Evolutionary conservation across 2,329 filamentous ascomycete species (phyloP), one percentile per base, ranked within the genome.

Genomic region (Aspergillus sp.): DNA sequence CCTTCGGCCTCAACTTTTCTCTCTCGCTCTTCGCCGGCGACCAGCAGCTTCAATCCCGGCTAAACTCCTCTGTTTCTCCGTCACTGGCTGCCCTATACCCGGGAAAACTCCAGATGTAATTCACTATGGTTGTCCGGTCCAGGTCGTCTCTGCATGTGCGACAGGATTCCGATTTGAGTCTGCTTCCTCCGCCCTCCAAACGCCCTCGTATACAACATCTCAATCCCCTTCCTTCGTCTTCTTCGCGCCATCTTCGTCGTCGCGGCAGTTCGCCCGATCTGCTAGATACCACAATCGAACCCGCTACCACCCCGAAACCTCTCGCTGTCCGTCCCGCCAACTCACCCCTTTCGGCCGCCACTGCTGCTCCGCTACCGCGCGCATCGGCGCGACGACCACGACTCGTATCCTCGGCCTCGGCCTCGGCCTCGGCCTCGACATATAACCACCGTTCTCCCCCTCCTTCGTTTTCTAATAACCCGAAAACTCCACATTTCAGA

Each of bases 191-290:
- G 37, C 59, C 61, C 30, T 48, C 58, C 43, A 64, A 65, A 49
- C 58, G 58, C 41, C 54, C 56, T 53, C 55, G 61, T 43, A 53
- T 59, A 9, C 54, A 57, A 33, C 52, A 48, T 45, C 25, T 35
- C 20, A 41, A 33, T 20, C 33, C 23, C n/a, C 33, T 17, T 46
- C 35, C 15, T 46, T 25, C 35, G 33, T 17, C 51, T 12, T 38
- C 46, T 6, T 38, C 46, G 33, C 52, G 49, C 45, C 54, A 48
- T 45, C 22, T 23, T 19, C 23, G 49, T 43, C 59, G 60, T 46
- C 61, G 61, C 50, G 58, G 54, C 46, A 67, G 64, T 49, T 66
- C 62, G 10, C 63, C 63, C 13, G 65, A 65, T 47, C 60, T 62
- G 12, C 56, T 66, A 12, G 61, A 67, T 43, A 60, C 58, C 12